Conservation (phyloP, 2,329 filamentous ascomycete species). For the Aspergillus terreus region DNA sequence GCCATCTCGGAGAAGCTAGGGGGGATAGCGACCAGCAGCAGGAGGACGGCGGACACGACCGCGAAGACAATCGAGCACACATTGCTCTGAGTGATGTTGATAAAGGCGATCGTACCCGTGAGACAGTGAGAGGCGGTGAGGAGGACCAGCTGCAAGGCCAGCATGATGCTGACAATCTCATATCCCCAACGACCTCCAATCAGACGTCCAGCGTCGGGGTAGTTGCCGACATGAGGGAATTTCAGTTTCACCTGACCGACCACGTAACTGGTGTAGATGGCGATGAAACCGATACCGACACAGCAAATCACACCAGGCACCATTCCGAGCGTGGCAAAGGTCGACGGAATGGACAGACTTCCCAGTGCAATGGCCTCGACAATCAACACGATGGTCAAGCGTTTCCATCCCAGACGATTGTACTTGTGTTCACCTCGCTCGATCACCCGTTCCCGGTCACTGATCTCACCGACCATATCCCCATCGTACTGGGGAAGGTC, state of each 20-base stretch:
- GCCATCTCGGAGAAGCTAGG: conserved; percentile 36
- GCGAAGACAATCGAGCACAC: conserved; percentile 43
- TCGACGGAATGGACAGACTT: conserved; percentile 43
- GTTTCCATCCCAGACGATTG: conserved; percentile 46
- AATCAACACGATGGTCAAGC: conserved; percentile 47
- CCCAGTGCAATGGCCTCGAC: conserved; percentile 51
- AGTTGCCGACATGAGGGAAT: conserved; percentile 40
- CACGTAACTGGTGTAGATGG: conserved; percentile 42
- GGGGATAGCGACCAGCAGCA: conserved; percentile 31
- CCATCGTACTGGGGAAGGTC: neutral
- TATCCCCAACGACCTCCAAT: conserved; percentile 43
- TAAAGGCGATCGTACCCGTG: conserved; percentile 46
- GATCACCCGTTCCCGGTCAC: neutral
- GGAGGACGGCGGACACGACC: conserved; percentile 38
- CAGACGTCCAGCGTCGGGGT: conserved; percentile 42
- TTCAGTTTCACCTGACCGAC: conserved; percentile 38
- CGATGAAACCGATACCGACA: conserved; percentile 37
- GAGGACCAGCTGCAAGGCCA: conserved; percentile 41
- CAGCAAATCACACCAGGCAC: conserved; percentile 43
- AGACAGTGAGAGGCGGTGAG: conserved; percentile 43
- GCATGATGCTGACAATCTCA: conserved; percentile 41
- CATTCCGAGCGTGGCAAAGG: conserved; percentile 46
- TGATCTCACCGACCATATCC: neutral
- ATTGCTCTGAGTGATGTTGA: conserved; percentile 37
- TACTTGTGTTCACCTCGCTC: neutral